phyloP scores from a whole-genome alignment of 2,329 filamentous ascomycete species.

The Colletotrichum filicis region DNA sequence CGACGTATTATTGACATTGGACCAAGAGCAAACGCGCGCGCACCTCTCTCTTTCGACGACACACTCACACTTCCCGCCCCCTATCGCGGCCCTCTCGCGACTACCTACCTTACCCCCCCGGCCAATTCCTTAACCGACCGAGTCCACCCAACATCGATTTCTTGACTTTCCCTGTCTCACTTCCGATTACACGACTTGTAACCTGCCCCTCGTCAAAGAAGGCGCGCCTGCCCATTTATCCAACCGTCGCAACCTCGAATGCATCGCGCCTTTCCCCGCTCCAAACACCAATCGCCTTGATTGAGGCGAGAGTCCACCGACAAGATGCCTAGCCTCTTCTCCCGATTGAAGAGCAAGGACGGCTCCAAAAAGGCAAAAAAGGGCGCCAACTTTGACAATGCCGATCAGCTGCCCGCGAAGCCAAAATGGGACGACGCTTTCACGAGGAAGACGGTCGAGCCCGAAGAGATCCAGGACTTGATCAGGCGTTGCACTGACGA shows the following conservation, averaged over 20 bases:
- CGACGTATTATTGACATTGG: slow-evolving; percentile 24
- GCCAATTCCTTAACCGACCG: neutral
- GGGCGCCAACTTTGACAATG: slow-evolving; percentile 62
- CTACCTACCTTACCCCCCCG: slow-evolving; percentile 3
- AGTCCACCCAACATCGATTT: slow-evolving; percentile 11
- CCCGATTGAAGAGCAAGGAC: slow-evolving; percentile 81
- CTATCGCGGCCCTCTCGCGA: slow-evolving; percentile 11
- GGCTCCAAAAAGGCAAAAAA: slow-evolving; percentile 74
- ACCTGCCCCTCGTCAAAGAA: slow-evolving; percentile 17
- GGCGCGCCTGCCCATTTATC: slow-evolving; percentile 9
- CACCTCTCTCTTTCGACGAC: slow-evolving; percentile 13
- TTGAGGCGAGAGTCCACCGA: slow-evolving; percentile 16
- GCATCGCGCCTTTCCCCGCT: slow-evolving; percentile 17
- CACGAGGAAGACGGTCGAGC: slow-evolving; percentile 82
- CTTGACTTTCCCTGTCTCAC: slow-evolving; percentile 16
- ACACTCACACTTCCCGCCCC: slow-evolving; percentile 10
- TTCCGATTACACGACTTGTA: slow-evolving; percentile 3
- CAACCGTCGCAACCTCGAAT: slow-evolving; percentile 22
- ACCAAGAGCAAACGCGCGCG: slow-evolving; percentile 28
- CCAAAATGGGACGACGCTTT: slow-evolving; percentile 91
- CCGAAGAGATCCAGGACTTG: slow-evolving; percentile 91
- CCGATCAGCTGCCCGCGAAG: slow-evolving; percentile 69
- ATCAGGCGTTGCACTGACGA: slow-evolving; percentile 87
- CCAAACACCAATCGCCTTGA: slow-evolving; percentile 9
- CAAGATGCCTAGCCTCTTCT: slow-evolving; percentile 69